A percentile compares a stretch with the other conserved stretches of the same genome.
These are phyloP conservation scores for Nelumbo lutea DNA, from an alignment of 164 flowering plant species.

Conservation along the genomic window DNA sequence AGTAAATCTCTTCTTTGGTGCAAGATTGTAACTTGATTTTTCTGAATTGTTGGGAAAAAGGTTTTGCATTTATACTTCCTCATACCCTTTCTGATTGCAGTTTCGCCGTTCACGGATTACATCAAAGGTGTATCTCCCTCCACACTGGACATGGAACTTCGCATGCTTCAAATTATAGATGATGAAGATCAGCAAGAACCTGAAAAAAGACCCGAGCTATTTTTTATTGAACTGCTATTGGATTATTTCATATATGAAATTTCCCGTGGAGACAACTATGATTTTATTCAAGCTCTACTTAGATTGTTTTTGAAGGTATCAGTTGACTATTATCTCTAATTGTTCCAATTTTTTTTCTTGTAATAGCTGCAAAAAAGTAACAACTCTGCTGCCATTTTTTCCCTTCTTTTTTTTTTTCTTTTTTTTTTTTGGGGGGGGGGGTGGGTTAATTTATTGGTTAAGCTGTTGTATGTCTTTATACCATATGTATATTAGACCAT, in stretches of 20 bases:
- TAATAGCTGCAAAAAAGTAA: not conserved
- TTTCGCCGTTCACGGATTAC: conserved; percentile 70
- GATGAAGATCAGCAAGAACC: conserved; percentile 56
- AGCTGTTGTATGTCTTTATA: no score
- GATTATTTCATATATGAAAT: conserved; percentile 80
- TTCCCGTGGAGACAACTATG: conserved; percentile 75
- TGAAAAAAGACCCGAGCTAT: conserved; percentile 54
- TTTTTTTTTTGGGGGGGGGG: no score
- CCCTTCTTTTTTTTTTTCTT: no score
- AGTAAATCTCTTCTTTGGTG: no score
- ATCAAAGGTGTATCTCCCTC: conserved; percentile 83
- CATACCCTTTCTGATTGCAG: conserved; percentile 37
- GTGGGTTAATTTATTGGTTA: no score
- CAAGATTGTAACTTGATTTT: not conserved
- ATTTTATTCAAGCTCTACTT: conserved; percentile 83
- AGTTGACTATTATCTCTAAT: not conserved
- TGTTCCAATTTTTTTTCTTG: not conserved
- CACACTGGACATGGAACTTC: conserved; percentile 82
- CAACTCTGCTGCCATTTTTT: no score
- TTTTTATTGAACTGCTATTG: conserved; percentile 59
- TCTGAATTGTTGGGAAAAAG: not conserved
- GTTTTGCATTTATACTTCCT: not conserved
- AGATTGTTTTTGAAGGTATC: conserved; percentile 80
- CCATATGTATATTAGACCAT: no score
- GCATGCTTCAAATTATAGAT: conserved; percentile 91